Evolutionary conservation across 1,284 basidiomycete genomes (phyloP), one percentile per base, ranked within the genome.

Genomic region (Clitocybe nebularis): DNA sequence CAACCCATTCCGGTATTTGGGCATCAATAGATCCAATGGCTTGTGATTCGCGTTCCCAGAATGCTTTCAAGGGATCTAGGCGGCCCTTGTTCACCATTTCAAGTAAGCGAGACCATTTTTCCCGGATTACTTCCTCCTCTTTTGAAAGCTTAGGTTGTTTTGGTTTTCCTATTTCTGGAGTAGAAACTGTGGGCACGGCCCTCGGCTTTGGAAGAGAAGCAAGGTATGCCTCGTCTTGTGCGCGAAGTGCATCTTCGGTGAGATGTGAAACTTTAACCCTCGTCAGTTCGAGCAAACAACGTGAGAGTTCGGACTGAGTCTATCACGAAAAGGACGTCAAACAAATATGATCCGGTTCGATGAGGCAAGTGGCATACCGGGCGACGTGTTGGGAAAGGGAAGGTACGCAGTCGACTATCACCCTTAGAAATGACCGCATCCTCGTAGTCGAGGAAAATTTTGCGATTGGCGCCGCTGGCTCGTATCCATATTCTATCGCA

Each of bases 311-410:
- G 16, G 90, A 81, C 69, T 94, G 86, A 0, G 95, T 98, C 83
- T 95, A 22, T 40, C 11, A 14, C 40, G 19, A 16, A 33, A 21
- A 38, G 40, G 39, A 49, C 28, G 34, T 29, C 29, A 11, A 23
- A 28, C 36, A 33, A 39, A 25, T 25, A 17, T 33, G 55, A 32
- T 5, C 29, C 25, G 54, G 41, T 24, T 13, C 13, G 21, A 44
- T 19, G 21, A 30, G 4, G 6, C 14, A 4, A 22, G 39, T 40
- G 21, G 72, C 86, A 50, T 59, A 93, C 91, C 6, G 93, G 93
- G 51, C 93, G 75, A 21, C 92, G 81, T 1, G 93, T 97, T 4
- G 92, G 92, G 64, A 97, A 97, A 0, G 93, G 92, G 63, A 95
- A 95, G 0, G 83, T 88, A 36, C 93, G 79, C 23, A 97, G 67